phyloP scores from a whole-genome alignment of 306 rosid species.

The Castanea mollissima region DNA sequence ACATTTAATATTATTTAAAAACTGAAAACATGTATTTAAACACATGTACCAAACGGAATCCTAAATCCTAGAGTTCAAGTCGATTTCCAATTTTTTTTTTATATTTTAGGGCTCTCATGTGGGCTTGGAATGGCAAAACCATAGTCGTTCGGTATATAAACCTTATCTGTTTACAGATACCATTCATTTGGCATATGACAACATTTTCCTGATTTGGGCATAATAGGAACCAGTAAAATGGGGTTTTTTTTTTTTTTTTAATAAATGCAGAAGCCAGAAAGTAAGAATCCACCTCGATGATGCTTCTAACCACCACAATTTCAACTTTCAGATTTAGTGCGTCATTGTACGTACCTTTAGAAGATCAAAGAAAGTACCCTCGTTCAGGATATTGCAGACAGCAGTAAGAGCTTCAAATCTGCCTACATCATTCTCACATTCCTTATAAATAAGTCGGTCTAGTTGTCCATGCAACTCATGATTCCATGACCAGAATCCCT shows the following conservation, averaged over 20 bases:
- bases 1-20: no score
- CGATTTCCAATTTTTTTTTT: neutral
- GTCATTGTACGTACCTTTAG: no score
- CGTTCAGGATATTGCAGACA: neutral
- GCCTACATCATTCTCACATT: neutral
- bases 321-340: no score
- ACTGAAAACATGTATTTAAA: no score
- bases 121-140: neutral
- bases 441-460: no score
- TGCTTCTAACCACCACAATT: neutral
- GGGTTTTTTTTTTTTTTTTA: no score
- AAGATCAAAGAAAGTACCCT: neutral
- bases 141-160: no score
- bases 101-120: neutral
- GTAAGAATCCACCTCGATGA: neutral
- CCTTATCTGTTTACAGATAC: neutral
- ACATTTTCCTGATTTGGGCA: neutral
- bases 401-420: neutral
- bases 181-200: neutral
- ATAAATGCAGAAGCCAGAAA: neutral
- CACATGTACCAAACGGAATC: no score
- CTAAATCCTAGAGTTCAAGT: neutral
- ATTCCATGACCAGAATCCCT: neutral
- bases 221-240: neutral
- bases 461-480: no score